phyloP scores from a whole-genome alignment of 2,329 filamentous ascomycete genomes.

The Penicillium crustosum region DNA sequence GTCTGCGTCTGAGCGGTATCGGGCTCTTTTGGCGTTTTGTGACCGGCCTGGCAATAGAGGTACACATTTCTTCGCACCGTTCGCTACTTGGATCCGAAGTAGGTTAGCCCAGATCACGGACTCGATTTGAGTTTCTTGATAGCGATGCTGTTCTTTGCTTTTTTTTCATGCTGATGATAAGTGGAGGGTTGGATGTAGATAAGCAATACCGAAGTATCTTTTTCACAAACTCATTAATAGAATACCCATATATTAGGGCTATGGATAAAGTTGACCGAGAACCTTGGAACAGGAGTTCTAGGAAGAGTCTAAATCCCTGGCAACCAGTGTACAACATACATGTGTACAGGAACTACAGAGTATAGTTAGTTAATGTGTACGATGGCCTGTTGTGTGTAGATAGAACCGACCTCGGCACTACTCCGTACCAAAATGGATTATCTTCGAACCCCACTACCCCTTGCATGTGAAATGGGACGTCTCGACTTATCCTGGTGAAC shows the following conservation, averaged over 20 bases:
- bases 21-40: slow-evolving; percentile 26
- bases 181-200: background rate
- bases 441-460: background rate
- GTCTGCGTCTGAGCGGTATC: slow-evolving; percentile 18
- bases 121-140: background rate
- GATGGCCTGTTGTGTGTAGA: background rate
- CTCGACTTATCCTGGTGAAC: background rate
- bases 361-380: too few species aligned
- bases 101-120: background rate
- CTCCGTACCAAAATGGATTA: background rate
- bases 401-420: background rate
- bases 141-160: background rate
- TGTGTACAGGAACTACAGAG: too few species aligned
- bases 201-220: background rate
- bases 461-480: background rate
- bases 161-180: background rate
- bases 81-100: slow-evolving; percentile 23
- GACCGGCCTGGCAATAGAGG: slow-evolving; percentile 9
- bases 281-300: background rate
- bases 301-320: background rate
- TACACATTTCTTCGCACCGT: slow-evolving; percentile 24
- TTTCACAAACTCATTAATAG: background rate
- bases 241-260: background rate
- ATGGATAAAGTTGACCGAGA: background rate
- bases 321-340: background rate